Evolutionary conservation across 129 eudicot genomes (phyloP).

Genomic region (Kitagawia praeruptora): DNA sequence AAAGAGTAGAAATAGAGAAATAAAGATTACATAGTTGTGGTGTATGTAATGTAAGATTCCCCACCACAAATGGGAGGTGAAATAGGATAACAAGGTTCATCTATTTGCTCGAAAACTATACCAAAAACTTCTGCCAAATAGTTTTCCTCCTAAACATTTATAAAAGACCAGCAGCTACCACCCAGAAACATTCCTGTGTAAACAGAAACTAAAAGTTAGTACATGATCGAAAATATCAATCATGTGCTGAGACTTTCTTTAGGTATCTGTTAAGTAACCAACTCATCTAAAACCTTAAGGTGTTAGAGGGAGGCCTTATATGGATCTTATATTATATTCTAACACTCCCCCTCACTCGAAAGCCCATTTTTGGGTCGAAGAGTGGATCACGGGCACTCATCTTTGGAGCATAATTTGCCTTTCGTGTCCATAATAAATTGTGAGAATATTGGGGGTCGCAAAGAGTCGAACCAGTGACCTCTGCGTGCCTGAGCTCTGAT

Average conservation of each 20-base stretch:
- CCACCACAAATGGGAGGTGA: conserved; percentile 4
- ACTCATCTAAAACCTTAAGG: too few species aligned
- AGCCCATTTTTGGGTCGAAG: too few species aligned
- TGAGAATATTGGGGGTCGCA: too few species aligned
- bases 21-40: not conserved
- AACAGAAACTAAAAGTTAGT: not conserved
- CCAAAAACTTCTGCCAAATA: conserved; percentile 2
- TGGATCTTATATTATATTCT: too few species aligned
- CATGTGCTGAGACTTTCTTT: not conserved
- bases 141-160: not conserved
- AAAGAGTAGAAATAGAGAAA: not conserved
- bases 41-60: not conserved
- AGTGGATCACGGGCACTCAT: too few species aligned
- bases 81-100: not conserved
- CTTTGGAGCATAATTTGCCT: too few species aligned
- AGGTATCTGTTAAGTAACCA: too few species aligned
- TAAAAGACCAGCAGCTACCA: not conserved
- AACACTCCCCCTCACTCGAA: too few species aligned
- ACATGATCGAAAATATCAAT: not conserved
- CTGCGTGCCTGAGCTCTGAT: too few species aligned
- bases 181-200: not conserved
- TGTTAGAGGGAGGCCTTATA: too few species aligned
- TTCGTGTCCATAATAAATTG: too few species aligned
- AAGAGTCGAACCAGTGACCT: too few species aligned
- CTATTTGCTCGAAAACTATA: not conserved